Evolutionary conservation across 495 filamentous ascomycete species (phyloP).

Genomic region (Aspergillus sclerotiicarbonarius): DNA sequence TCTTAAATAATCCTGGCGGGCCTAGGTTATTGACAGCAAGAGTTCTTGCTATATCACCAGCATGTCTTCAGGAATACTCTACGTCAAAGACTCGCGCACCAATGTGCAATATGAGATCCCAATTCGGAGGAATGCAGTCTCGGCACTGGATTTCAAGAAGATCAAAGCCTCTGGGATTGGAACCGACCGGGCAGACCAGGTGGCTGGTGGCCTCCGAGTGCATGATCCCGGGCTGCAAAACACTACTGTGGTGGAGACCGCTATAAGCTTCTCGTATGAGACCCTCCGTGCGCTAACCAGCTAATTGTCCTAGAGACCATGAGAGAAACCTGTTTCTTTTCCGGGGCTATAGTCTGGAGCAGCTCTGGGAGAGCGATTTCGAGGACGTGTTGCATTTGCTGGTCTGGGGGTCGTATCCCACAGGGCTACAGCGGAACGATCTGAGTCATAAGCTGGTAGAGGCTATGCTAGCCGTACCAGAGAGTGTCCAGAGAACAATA

Average conservation of each 20-base stretch:
- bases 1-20: no score
- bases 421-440: slow-evolving; percentile 18
- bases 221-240: slow-evolving; percentile 56
- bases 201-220: slow-evolving; percentile 41
- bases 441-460: slow-evolving; percentile 23
- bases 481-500: slow-evolving; percentile 25
- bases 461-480: slow-evolving; percentile 29
- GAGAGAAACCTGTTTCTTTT: slow-evolving; percentile 29
- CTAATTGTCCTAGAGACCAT: slow-evolving; percentile 26
- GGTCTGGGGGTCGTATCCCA: slow-evolving; percentile 32
- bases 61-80: slow-evolving; percentile 36
- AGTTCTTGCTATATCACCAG: no score
- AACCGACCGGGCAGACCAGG: slow-evolving; percentile 25
- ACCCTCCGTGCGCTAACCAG: no score
- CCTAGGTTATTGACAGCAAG: no score
- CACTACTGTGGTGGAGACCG: slow-evolving; percentile 49
- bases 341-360: slow-evolving; percentile 31
- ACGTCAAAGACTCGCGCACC: slow-evolving; percentile 51
- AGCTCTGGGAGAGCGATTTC: slow-evolving; percentile 37
- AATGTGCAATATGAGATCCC: slow-evolving; percentile 49
- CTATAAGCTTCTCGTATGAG: slow-evolving; percentile 53
- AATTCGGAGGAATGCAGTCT: slow-evolving; percentile 48
- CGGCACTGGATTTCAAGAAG: slow-evolving; percentile 46
- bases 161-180: slow-evolving; percentile 33
- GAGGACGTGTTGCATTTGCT: slow-evolving; percentile 40